Conservation (phyloP, 176 grass and related monocot genomes). For the Puya raimondii region DNA sequence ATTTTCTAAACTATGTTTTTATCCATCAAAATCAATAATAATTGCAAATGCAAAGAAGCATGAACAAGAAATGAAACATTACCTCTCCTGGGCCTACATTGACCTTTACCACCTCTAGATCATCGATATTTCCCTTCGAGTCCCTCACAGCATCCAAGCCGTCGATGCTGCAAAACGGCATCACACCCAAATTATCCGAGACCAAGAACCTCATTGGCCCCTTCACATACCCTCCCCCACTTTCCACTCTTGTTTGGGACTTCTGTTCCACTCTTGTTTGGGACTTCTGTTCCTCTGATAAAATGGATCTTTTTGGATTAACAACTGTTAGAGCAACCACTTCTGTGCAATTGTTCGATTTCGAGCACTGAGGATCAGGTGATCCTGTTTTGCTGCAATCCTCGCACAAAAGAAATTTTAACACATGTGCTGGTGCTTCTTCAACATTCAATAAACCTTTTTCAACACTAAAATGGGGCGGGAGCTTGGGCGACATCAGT, state of each 20-base stretch:
- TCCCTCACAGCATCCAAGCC: background rate
- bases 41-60: too few species aligned
- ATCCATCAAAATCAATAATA: too few species aligned
- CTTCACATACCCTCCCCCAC: slow-evolving; percentile 2
- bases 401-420: too few species aligned
- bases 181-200: background rate
- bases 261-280: background rate
- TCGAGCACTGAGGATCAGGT: too few species aligned
- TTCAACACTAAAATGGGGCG: background rate
- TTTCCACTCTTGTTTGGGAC: background rate
- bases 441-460: background rate
- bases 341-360: background rate
- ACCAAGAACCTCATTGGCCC: background rate
- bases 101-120: background rate
- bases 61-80: too few species aligned
- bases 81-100: too few species aligned
- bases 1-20: too few species aligned
- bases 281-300: background rate
- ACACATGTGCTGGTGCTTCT: background rate
- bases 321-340: background rate
- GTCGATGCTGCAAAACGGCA: background rate
- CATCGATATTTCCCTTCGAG: background rate
- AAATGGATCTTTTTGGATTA: background rate
- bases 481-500: background rate
- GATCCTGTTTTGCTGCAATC: too few species aligned